Evolutionary conservation across 2,329 filamentous ascomycete genomes (phyloP).

Genomic region (Basipetospora chlamydospora): DNA sequence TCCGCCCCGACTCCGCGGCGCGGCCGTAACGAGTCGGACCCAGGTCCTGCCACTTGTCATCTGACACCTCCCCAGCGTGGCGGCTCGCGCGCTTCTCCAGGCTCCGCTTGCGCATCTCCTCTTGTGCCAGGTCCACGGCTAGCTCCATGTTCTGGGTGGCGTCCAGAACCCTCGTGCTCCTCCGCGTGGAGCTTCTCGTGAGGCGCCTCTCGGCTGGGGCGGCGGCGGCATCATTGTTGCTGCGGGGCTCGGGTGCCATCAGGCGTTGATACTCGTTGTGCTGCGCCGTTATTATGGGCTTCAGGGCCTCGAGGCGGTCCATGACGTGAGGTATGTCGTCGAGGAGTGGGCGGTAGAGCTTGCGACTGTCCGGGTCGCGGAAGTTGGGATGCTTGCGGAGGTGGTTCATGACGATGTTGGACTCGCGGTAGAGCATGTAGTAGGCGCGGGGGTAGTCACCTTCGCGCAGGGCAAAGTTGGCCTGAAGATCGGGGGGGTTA

Average conservation of each 20-base stretch:
- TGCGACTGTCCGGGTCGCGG: conserved; percentile 49
- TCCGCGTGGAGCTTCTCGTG: conserved; percentile 12
- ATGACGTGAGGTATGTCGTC: conserved; percentile 44
- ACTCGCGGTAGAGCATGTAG: conserved; percentile 80
- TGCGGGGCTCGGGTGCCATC: not conserved
- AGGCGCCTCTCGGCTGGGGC: not conserved
- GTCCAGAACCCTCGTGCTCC: conserved; percentile 43
- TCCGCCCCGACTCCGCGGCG: too few relatives aligned
- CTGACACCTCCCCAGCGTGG: conserved; percentile 30
- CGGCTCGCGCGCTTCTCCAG: conserved; percentile 34
- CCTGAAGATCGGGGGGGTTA: conserved; percentile 34
- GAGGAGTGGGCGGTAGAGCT: conserved; percentile 39
- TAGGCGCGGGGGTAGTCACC: conserved; percentile 81
- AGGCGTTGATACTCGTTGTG: conserved; percentile 39
- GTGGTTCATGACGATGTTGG: conserved; percentile 64
- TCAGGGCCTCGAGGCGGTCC: conserved; percentile 59
- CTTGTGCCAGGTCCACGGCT: conserved; percentile 61
- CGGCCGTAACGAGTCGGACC: too few relatives aligned
- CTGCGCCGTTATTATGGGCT: conserved; percentile 59
- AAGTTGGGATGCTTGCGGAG: conserved; percentile 65
- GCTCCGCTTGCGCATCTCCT: conserved; percentile 55
- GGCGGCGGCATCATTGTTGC: not conserved
- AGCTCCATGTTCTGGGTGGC: conserved; percentile 59
- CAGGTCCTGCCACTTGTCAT: conserved; percentile 41
- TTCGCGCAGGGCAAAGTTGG: conserved; percentile 70